Base-by-base conservation (phyloP, 768 basidiomycete genomes). In the Boletus subparvulus region DNA sequence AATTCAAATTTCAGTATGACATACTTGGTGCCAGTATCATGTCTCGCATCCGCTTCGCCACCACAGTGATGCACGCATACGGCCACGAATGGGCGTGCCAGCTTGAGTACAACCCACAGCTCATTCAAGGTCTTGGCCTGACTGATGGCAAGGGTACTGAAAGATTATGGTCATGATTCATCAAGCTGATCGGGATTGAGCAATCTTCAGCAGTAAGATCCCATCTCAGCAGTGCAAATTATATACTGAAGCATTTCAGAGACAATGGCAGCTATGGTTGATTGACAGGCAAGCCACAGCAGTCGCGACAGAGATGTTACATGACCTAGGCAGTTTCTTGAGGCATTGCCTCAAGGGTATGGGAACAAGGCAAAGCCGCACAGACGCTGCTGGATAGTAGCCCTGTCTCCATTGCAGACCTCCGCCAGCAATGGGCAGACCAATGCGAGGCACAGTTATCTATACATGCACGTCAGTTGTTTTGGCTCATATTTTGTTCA, bases 21-120 rank as follows among this genome's bases (percentile, higher is more conserved):
- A 47, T 47, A 32, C 9, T 47, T 11, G n/a, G 9, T 4, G 11
- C 32, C 5, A 28, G 32, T n/a, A 47, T 47, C 16, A 28, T 4
- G n/a, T 19, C n/a, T 17, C 11, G 2, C 32, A 14, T 46, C 12
- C 14, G 11, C 30, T 19, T 46, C 4, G 8, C 30, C 9, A 74
- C 73, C 0, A 71, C 69, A 13, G 74, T 69, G 0, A 73, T 78
- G 67, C 77, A 79, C 52, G 73, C 73, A 0, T 77, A 74, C 54
- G 71, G 68, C 28, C 75, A 76, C 46, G 65, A 73, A 46, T 77
- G 70, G 44, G 44, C 10, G 28, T 28, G 28, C 28, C 28, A 28
- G 28, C 28, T 28, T 3, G 7, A 28, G 28, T 28, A 28, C 28
- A 59, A 56, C 19, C 53, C 54, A 1, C 4, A 32, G 0, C 30